Conservation (phyloP, 1,284 basidiomycete genomes). For the Trametes hirsuta region DNA sequence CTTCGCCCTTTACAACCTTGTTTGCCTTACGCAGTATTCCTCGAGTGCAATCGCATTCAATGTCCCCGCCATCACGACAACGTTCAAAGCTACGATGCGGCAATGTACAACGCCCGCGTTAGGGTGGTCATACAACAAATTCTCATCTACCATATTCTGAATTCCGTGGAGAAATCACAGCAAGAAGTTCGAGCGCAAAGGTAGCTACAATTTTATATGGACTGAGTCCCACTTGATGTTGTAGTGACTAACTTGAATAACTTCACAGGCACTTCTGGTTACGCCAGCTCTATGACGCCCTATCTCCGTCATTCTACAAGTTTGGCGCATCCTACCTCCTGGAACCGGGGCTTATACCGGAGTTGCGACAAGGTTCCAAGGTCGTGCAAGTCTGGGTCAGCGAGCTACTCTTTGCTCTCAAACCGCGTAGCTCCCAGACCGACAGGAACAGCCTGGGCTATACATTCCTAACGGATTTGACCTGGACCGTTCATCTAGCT, state of each 20-base stretch:
- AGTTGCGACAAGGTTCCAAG: conserved; percentile 37
- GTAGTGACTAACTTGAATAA: background rate
- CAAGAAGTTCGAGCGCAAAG: conserved; percentile 16
- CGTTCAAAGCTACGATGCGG: conserved; percentile 27
- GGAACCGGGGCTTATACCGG: conserved; percentile 39
- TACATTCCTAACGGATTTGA: conserved; percentile 21
- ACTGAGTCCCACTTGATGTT: too few relatives aligned
- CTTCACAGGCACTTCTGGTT: conserved; percentile 23
- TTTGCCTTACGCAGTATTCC: conserved; percentile 37
- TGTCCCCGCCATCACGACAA: conserved; percentile 46
- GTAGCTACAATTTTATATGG: conserved; percentile 23
- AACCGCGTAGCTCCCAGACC: conserved; percentile 6
- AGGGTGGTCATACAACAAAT: conserved; percentile 52
- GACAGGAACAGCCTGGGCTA: background rate
- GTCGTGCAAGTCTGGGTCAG: conserved; percentile 46
- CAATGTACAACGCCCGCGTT: conserved; percentile 44
- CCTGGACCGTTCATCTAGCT: conserved; percentile 30
- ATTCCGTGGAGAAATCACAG: conserved; percentile 26
- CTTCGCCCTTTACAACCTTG: conserved; percentile 45
- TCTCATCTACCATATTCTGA: conserved; percentile 42
- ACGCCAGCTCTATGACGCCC: conserved; percentile 24
- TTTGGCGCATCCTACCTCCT: conserved; percentile 35
- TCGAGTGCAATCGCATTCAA: conserved; percentile 38
- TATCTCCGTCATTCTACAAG: conserved; percentile 27
- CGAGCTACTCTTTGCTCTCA: conserved; percentile 38